Conservation (phyloP, 1,284 basidiomycete genomes). For the Trichosporon inkin region DNA sequence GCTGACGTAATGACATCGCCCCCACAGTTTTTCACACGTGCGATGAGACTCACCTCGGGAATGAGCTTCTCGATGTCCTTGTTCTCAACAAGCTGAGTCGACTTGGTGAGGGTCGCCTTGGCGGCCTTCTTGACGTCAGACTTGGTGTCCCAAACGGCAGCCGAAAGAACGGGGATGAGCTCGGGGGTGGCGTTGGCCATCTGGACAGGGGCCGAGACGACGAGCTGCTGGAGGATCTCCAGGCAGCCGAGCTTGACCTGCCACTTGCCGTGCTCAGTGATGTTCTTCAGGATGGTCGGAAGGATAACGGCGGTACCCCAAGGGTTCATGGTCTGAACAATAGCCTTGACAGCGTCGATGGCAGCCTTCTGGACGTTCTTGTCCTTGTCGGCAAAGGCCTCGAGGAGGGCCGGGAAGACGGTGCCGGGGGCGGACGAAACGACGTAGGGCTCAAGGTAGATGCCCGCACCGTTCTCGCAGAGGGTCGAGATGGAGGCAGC, state of each 20-base stretch:
- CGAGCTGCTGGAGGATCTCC: conserved; percentile 82
- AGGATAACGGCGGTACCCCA: conserved; percentile 85
- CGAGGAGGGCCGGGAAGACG: conserved; percentile 79
- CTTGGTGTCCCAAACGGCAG: conserved; percentile 99
- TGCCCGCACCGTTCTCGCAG: conserved; percentile 71
- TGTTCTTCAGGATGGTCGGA: conserved; percentile 72
- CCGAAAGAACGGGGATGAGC: conserved; percentile 90
- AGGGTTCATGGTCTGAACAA: conserved; percentile 78
- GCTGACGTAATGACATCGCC: neutral
- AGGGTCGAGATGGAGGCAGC: conserved; percentile 52
- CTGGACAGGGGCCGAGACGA: conserved; percentile 76
- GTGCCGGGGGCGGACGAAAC: conserved; percentile 63
- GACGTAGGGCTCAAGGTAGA: conserved; percentile 86
- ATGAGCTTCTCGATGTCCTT: conserved; percentile 89
- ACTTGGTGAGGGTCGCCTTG: conserved; percentile 19
- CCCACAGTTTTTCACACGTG: neutral
- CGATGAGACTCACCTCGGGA: conserved; percentile 64
- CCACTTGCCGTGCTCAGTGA: conserved; percentile 91
- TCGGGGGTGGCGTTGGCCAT: conserved; percentile 90
- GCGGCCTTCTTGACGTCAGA: conserved; percentile 82
- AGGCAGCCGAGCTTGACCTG: conserved; percentile 94
- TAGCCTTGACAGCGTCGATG: conserved; percentile 74
- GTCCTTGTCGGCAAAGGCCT: conserved; percentile 86
- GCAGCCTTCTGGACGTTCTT: conserved; percentile 66
- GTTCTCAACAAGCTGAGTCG: conserved; percentile 81